Conservation (phyloP, 768 basidiomycete species). For the Mrakia hoshinonis region DNA sequence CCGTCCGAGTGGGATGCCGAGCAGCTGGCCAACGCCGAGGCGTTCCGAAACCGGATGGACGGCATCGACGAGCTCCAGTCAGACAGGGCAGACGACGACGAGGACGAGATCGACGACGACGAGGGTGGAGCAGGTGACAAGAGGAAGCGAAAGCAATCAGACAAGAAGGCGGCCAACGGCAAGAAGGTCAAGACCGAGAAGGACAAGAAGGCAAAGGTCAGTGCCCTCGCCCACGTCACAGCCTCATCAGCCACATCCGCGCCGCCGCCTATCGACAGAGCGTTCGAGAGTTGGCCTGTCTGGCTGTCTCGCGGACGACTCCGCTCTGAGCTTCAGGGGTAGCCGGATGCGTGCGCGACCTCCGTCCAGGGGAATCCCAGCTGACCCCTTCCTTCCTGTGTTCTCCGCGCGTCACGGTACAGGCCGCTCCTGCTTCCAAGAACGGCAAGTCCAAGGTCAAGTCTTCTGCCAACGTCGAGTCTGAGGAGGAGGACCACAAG, state of each 20-base stretch:
- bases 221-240: neutral
- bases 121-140: constrained; percentile 31
- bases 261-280: neutral
- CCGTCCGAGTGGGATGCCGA: constrained; percentile 55
- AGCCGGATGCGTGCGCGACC: too few species aligned
- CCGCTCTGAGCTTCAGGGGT: too few species aligned
- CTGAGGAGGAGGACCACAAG: constrained; percentile 25
- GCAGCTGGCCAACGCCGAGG: constrained; percentile 45
- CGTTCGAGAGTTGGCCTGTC: neutral
- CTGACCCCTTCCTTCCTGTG: neutral
- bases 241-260: neutral
- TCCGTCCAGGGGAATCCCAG: too few species aligned
- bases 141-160: constrained; percentile 46
- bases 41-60: constrained; percentile 53
- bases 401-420: too few species aligned
- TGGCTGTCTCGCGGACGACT: neutral
- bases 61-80: constrained; percentile 53
- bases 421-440: constrained; percentile 3
- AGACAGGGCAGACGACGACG: constrained; percentile 46
- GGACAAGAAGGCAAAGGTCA: constrained; percentile 27
- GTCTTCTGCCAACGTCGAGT: constrained; percentile 24
- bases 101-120: constrained; percentile 35
- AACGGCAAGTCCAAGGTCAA: constrained; percentile 26
- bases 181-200: constrained; percentile 29
- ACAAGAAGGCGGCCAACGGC: constrained; percentile 41